Percentiles rank a stretch among this genome's conserved stretches.
phyloP scores from a whole-genome alignment of 2,329 filamentous ascomycete species.

The Ophiostoma piceae region DNA sequence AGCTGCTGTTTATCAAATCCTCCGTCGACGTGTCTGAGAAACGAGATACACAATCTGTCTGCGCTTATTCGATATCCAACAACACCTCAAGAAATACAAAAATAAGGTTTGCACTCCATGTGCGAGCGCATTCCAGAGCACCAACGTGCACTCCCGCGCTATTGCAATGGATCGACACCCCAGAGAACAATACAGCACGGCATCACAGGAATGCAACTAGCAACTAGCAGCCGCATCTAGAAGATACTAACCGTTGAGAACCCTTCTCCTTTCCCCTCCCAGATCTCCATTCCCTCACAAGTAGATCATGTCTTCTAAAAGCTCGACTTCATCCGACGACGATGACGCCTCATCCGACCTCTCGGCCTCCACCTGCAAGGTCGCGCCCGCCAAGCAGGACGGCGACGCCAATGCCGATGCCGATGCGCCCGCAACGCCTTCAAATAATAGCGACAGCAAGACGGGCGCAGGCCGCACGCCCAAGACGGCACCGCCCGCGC shows the following conservation, averaged over 20 bases:
- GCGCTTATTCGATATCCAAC: neutral
- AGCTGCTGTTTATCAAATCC: neutral
- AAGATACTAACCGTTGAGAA: neutral
- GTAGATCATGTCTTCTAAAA: conserved; percentile 28
- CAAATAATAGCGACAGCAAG: conserved; percentile 21
- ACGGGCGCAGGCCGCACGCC: conserved; percentile 34
- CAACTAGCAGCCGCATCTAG: neutral
- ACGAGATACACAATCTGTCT: neutral
- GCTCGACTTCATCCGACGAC: conserved; percentile 26
- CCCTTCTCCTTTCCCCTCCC: neutral
- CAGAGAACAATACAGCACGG: neutral
- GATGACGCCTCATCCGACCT: conserved; percentile 22
- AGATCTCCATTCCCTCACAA: conserved; percentile 13
- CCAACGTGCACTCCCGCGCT: neutral
- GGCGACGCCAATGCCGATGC: neutral
- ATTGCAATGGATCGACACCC: neutral
- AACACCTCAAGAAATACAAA: neutral
- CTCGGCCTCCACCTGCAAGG: conserved; percentile 20
- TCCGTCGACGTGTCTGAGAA: neutral
- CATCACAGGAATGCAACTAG: conserved; percentile 23
- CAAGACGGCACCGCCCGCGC: conserved; percentile 37
- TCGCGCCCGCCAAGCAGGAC: conserved; percentile 14
- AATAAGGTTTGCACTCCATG: neutral
- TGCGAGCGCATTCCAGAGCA: neutral
- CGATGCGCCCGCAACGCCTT: conserved; percentile 19